Evolutionary conservation across 2,329 filamentous ascomycete species (phyloP).

Genomic region (Colletotrichum melonis): DNA sequence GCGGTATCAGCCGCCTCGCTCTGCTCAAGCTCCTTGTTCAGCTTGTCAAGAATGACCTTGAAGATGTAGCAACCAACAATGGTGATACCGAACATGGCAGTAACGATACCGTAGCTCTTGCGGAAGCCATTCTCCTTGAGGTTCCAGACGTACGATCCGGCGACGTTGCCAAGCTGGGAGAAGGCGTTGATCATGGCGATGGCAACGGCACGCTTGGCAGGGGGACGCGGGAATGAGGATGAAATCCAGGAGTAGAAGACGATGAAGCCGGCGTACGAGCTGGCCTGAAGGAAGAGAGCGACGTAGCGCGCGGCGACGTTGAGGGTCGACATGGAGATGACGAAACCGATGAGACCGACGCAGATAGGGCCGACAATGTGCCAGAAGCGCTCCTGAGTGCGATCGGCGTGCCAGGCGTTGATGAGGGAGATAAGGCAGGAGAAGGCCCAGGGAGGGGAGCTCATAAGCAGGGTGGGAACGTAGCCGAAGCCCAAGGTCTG

Average conservation of each 20-base stretch:
- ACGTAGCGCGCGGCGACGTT: constrained; percentile 69
- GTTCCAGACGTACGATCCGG: constrained; percentile 72
- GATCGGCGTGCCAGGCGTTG: constrained; percentile 67
- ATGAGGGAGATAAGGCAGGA: constrained; percentile 66
- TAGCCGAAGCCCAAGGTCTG: constrained; percentile 63
- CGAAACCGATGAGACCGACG: constrained; percentile 65
- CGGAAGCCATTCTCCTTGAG: constrained; percentile 70
- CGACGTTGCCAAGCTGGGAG: constrained; percentile 68
- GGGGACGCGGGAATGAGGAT: constrained; percentile 67
- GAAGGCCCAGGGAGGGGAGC: constrained; percentile 69
- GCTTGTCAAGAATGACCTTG: constrained; percentile 55
- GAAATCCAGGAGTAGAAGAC: constrained; percentile 70
- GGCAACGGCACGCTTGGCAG: constrained; percentile 70
- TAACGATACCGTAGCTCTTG: constrained; percentile 73
- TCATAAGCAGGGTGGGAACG: constrained; percentile 65
- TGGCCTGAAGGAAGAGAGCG: constrained; percentile 69
- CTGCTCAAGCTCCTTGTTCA: constrained; percentile 61
- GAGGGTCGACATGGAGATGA: constrained; percentile 69
- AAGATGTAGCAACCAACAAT: constrained; percentile 63
- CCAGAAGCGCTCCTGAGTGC: constrained; percentile 67
- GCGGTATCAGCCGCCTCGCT: constrained; percentile 55
- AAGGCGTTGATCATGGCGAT: constrained; percentile 71
- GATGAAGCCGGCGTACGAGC: constrained; percentile 65
- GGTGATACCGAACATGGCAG: constrained; percentile 72
- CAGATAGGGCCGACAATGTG: constrained; percentile 66